Conservation (phyloP, 768 basidiomycete species). For the Hebeloma cylindrosporum region DNA sequence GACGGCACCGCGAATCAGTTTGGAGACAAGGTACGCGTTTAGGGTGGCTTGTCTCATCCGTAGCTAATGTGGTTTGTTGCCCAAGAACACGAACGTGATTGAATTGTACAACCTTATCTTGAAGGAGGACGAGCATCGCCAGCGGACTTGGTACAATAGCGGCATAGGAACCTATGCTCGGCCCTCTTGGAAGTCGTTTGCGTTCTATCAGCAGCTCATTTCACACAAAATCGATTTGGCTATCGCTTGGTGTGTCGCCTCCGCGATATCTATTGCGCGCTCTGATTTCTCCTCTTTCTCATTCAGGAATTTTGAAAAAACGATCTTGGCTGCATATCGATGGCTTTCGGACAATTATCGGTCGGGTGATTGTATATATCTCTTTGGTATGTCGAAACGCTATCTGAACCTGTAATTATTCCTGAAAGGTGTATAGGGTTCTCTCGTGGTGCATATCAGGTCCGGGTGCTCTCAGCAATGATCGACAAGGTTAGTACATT, state of each 20-base stretch:
- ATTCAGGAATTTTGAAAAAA: constrained; percentile 29
- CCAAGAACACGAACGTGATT: constrained; percentile 37
- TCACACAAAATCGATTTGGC: constrained; percentile 33
- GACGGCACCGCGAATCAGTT: constrained; percentile 43
- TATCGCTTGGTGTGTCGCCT: constrained; percentile 40
- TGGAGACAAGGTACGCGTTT: constrained; percentile 33
- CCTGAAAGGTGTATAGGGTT: constrained; percentile 21
- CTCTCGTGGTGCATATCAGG: constrained; percentile 37
- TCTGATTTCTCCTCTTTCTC: too few relatives aligned
- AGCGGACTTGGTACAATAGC: constrained; percentile 33
- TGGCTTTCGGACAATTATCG: constrained; percentile 30
- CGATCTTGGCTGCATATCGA: constrained; percentile 26
- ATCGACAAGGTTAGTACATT: constrained; percentile 39
- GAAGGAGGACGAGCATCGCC: constrained; percentile 15
- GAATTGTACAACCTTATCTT: constrained; percentile 27
- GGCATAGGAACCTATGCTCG: constrained; percentile 34
- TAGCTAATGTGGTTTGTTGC: too few relatives aligned
- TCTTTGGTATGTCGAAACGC: constrained; percentile 26
- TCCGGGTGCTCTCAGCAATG: constrained; percentile 34
- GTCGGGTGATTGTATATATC: constrained; percentile 25
- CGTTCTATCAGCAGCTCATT: constrained; percentile 21
- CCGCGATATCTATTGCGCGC: too few relatives aligned
- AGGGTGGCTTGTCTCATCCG: too few relatives aligned
- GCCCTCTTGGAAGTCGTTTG: constrained; percentile 17
- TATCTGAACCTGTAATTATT: not conserved